phyloP scores from a whole-genome alignment of 257 asterid species.

The Ehretia macrophylla region DNA sequence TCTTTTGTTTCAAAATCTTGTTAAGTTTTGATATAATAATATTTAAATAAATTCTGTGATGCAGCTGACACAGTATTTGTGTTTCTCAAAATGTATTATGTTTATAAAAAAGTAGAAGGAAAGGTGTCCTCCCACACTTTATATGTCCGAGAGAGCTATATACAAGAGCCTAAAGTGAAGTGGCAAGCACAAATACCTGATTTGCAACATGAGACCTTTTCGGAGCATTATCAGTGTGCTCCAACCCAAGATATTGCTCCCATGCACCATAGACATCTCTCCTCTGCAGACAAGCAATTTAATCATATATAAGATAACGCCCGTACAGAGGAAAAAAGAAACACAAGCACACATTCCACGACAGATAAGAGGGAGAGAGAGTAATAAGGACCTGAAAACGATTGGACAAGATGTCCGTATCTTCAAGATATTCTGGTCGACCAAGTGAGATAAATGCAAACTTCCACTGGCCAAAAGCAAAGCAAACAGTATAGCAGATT shows the following conservation, averaged over 20 bases:
- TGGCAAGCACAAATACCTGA: constrained; percentile 34
- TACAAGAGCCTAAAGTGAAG: constrained; percentile 1
- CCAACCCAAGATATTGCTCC: constrained; percentile 66
- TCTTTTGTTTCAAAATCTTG: too few relatives aligned
- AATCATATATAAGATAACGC: background rate
- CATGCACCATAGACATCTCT: constrained; percentile 34
- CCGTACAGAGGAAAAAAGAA: constrained; percentile 6
- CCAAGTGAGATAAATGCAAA: constrained; percentile 51
- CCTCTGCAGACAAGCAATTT: constrained; percentile 24
- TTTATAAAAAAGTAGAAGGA: too few relatives aligned
- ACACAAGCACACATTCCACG: background rate
- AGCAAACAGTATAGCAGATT: background rate
- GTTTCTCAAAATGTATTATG: too few relatives aligned
- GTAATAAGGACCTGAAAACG: constrained; percentile 42
- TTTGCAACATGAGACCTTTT: constrained; percentile 37
- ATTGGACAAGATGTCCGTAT: constrained; percentile 43
- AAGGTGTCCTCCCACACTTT: too few relatives aligned
- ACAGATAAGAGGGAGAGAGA: background rate
- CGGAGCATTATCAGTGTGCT: constrained; percentile 45
- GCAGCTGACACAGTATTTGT: too few relatives aligned
- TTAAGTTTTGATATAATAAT: too few relatives aligned
- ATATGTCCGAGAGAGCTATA: too few relatives aligned
- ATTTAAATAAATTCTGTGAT: too few relatives aligned
- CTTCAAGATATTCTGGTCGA: constrained; percentile 50
- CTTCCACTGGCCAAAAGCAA: constrained; percentile 46